phyloP scores from a whole-genome alignment of 108 stramenopile genomes.

The Phaeodactylum tricornutum region DNA sequence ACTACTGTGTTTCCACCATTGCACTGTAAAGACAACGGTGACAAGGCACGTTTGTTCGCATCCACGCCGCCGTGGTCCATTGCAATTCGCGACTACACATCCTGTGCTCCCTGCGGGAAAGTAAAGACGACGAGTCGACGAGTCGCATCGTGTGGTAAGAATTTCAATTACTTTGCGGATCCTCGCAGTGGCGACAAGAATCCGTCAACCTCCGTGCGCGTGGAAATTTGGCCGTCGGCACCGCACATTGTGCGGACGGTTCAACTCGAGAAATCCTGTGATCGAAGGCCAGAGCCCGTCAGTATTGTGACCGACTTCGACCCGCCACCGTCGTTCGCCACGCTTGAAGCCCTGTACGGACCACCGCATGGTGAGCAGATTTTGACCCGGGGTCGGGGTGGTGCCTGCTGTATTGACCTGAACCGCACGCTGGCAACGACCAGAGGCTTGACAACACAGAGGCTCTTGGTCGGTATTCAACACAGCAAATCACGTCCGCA shows the following conservation, averaged over 20 bases:
- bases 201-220: background rate
- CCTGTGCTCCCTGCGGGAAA: slow-evolving; percentile 3
- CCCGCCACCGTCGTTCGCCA: slow-evolving; percentile 3
- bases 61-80: background rate
- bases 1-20: too few species aligned
- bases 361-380: slow-evolving; percentile 1
- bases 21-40: background rate
- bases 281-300: background rate
- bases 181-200: background rate
- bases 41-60: too few species aligned
- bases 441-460: background rate
- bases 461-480: slow-evolving; percentile 7
- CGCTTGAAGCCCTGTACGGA: slow-evolving; percentile 3
- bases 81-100: background rate
- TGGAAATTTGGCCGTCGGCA: slow-evolving; percentile 8
- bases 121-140: slow-evolving; percentile 2
- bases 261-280: slow-evolving; percentile 2
- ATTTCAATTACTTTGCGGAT: slow-evolving; percentile 12
- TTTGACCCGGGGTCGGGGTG: slow-evolving; percentile 7
- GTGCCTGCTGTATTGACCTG: slow-evolving; percentile 9
- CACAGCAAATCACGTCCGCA: slow-evolving; percentile 6
- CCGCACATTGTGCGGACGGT: slow-evolving; percentile 1
- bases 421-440: background rate
- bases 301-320: background rate
- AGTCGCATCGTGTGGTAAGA: slow-evolving; percentile 6